These are phyloP conservation scores for Globisporangium nodosum DNA, from an alignment of 352 stramenopile species.

Conservation along the genomic window DNA sequence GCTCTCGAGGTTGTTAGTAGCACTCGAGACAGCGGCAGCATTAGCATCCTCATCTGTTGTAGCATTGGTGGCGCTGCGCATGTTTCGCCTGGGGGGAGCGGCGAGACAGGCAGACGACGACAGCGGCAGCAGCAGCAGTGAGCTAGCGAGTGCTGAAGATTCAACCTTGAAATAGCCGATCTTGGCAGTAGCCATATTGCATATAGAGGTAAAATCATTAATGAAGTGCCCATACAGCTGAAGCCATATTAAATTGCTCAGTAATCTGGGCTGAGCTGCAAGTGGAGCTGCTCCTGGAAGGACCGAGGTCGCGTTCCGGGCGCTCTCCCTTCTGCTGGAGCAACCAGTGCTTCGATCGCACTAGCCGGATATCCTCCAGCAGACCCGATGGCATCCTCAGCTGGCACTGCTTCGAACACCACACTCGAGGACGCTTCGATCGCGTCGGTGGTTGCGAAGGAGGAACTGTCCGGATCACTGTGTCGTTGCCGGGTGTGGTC, in stretches of 20 bases:
- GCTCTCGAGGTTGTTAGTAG: not conserved
- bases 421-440: not conserved
- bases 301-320: not conserved
- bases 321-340: no score
- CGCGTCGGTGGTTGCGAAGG: not conserved
- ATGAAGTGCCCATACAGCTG: no score
- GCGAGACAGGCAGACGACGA: no score
- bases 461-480: not conserved
- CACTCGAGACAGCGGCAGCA: not conserved
- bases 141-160: no score
- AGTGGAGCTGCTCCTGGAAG: slow-evolving; percentile 11
- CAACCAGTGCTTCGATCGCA: not conserved
- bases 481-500: slow-evolving; percentile 39
- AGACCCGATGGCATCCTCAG: not conserved
- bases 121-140: no score
- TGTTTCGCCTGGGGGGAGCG: not conserved
- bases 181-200: no score
- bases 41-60: not conserved
- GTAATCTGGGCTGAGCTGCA: no score
- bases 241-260: no score
- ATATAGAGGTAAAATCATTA: no score
- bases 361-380: not conserved
- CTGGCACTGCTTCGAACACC: not conserved
- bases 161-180: no score
- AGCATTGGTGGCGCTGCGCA: not conserved